These are phyloP conservation scores for Ceratocystis cacaofunesta DNA, from an alignment of 2,329 filamentous ascomycete species.

Conservation along the genomic window DNA sequence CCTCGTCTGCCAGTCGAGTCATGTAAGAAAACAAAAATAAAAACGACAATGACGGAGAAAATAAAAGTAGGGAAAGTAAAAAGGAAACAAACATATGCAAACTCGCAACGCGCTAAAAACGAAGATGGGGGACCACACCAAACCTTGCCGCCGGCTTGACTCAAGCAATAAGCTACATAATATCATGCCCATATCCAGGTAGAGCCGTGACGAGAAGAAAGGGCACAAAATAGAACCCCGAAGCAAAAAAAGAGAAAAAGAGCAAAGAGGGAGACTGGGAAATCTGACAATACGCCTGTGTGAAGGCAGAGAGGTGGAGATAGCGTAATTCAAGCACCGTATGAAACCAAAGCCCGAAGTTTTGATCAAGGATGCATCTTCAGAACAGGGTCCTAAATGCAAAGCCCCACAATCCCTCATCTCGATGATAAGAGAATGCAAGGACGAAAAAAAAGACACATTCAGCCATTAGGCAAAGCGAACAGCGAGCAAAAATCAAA, in stretches of 20 bases:
- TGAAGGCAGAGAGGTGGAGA: not conserved
- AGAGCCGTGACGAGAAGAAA: not conserved
- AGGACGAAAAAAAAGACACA: too few species aligned
- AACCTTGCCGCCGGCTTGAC: not conserved
- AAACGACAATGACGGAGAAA: constrained; percentile 2
- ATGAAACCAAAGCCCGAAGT: not conserved
- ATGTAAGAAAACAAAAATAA: not conserved
- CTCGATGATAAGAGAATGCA: too few species aligned
- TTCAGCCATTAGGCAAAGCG: not conserved
- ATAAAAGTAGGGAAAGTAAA: not conserved
- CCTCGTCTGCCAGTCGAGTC: not conserved
- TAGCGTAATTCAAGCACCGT: not conserved
- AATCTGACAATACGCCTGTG: not conserved
- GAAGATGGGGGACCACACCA: not conserved
- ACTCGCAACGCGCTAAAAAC: not conserved
- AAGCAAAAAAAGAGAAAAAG: not conserved
- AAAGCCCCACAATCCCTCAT: too few species aligned
- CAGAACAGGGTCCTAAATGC: not conserved
- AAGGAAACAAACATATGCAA: not conserved
- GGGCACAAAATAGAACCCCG: not conserved
- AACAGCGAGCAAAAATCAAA: not conserved
- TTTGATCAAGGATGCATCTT: not conserved
- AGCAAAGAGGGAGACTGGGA: not conserved
- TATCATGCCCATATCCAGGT: not conserved
- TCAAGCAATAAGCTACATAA: not conserved